Base-by-base conservation (phyloP, 2,329 filamentous ascomycete genomes). In the Capronia coronata region DNA sequence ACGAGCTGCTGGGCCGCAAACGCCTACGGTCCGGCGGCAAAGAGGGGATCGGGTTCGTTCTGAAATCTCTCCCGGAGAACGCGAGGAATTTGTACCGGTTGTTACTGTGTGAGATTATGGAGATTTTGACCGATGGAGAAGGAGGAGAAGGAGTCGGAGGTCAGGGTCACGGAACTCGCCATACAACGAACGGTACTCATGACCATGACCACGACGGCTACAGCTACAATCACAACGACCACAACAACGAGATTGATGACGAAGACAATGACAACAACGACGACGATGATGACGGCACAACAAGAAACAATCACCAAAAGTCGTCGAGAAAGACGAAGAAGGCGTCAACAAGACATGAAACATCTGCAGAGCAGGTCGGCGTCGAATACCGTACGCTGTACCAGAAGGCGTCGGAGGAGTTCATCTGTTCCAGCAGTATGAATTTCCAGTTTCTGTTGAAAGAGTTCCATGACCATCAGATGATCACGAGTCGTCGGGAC, bases 391-490 rank as follows among this genome's bases (percentile, higher is more conserved):
- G 88, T 18, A 83, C 88, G 60, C 68, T 98, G 57, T 98, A 97
- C 64, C 89, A 94, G 65, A 96, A 95, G 71, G 90, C 93, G 2
- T 85, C 91, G 3, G 90, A 96, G 68, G 89, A 95, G 64, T 97
- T 98, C 67, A 93, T 98, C 43, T 96, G 91, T 66, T 93, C 87
- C 60, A 95, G 86, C 52, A 93, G 97, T 71, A 89, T 97, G 78
- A 89, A 87, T 55, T 97, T 97, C 71, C 78, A 93, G 53, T 95
- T 90, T 21, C 67, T 98, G 64, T 69, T 98, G 55, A 97, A 97
- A 70, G 93, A 98, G 78, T 93, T 98, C 67, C 88, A 96, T 65
- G 93, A 98, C 63, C 93, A 98, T 71, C 88, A 96, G 64, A 97
- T 98, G 82, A 86, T 98, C 56, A 87, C 87, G 48, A 94, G 86